Conservation (phyloP, 139 green algal species). For the Picochlorum costavermella region DNA sequence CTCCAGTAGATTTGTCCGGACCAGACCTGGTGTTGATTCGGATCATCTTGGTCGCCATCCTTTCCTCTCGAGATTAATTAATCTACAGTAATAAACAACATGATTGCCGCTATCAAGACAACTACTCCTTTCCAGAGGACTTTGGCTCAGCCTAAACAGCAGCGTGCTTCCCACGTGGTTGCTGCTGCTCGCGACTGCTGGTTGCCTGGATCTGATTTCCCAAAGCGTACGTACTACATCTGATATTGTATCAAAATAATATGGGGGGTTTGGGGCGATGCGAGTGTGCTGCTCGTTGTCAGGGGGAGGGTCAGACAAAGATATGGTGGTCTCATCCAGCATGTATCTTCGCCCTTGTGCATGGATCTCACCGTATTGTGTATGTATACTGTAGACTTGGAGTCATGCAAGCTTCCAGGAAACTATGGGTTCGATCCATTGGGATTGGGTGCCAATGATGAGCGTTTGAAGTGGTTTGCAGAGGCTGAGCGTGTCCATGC, state of each 20-base stretch:
- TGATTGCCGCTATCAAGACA: no score
- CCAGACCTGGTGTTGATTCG: no score
- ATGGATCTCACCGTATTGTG: background rate
- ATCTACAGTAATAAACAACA: no score
- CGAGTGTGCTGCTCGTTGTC: background rate
- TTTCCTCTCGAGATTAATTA: no score
- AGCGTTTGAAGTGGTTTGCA: slow-evolving; percentile 46
- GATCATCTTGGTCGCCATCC: no score
- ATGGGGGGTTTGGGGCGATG: background rate
- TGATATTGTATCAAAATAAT: background rate
- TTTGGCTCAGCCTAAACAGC: background rate
- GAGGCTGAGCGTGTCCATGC: slow-evolving; percentile 63
- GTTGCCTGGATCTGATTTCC: slow-evolving; percentile 12
- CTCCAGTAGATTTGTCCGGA: no score
- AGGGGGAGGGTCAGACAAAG: background rate
- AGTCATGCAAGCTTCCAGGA: slow-evolving; percentile 27
- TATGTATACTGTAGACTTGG: slow-evolving; percentile 16
- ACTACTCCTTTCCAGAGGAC: no score
- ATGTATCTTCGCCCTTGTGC: no score
- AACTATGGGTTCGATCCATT: slow-evolving; percentile 63
- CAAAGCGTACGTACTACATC: background rate
- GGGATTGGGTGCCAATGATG: slow-evolving; percentile 51
- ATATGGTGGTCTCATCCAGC: no score
- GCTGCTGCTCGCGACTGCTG: slow-evolving; percentile 22
- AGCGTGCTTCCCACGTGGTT: background rate